Evolutionary conservation across 2,329 filamentous ascomycete species (phyloP).

Genomic region (Phialophora verrucosa): DNA sequence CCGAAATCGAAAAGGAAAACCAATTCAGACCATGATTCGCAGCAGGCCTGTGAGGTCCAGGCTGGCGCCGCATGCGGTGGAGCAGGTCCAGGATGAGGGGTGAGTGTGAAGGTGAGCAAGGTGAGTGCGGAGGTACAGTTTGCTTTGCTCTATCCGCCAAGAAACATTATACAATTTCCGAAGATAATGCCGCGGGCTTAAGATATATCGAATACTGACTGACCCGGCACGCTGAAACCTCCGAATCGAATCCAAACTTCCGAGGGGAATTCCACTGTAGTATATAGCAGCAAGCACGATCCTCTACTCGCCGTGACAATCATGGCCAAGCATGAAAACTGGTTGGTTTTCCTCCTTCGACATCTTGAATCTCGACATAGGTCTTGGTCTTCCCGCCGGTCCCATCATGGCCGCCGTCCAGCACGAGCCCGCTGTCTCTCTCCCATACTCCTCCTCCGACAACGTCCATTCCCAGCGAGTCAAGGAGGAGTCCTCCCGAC

Average conservation of each 20-base stretch:
- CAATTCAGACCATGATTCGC: no score
- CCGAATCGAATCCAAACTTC: constrained; percentile 35
- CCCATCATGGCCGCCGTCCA: constrained; percentile 34
- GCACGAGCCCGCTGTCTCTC: constrained; percentile 30
- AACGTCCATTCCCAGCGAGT: constrained; percentile 33
- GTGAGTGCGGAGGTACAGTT: no score
- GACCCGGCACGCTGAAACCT: constrained; percentile 37
- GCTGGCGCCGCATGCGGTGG: no score
- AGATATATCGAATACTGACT: constrained; percentile 26
- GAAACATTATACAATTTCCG: neutral
- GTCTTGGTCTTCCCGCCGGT: constrained; percentile 24
- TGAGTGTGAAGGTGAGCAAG: no score
- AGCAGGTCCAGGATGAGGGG: no score
- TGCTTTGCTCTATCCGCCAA: no score
- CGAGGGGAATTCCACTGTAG: constrained; percentile 34
- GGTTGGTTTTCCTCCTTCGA: constrained; percentile 12
- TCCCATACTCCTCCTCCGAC: neutral
- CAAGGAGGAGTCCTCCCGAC: constrained; percentile 33
- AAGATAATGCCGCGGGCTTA: constrained; percentile 41
- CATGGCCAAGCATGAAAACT: constrained; percentile 9
- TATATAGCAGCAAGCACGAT: constrained; percentile 21
- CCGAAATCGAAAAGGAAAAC: no score
- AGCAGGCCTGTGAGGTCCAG: no score
- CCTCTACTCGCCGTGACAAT: constrained; percentile 26
- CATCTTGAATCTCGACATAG: constrained; percentile 24